Base-by-base conservation (phyloP, 2,329 filamentous ascomycete genomes). In the Allantophomopsis lycopodina region DNA sequence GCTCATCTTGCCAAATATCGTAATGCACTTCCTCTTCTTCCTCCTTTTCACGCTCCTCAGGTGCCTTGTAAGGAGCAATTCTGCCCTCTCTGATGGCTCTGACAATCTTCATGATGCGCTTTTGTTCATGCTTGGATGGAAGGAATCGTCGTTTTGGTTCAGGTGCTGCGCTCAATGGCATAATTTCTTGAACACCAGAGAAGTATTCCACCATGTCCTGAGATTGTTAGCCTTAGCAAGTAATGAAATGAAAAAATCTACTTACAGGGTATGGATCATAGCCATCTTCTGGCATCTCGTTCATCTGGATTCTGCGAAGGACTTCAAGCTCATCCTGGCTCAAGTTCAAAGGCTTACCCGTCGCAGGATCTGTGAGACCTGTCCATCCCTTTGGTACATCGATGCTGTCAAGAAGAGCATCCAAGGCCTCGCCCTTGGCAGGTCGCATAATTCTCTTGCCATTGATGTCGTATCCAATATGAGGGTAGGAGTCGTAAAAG, bases 381-480 rank as follows among this genome's bases (percentile, higher is more conserved):
- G 91, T 98, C 87, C 88, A 98, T 47, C 89, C 91, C 68, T 94
- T 87, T 12, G 91, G 91, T 30, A 98, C 69, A 55, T 98, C 91
- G 52, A 98, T 98, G 61, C 84, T 95, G 53, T 98, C 89, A 8
- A 98, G 69, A 34, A 98, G 70, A 11, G 87, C 86, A 66, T 98
- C 91, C 23, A 98, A 66, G 30, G 91, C 91, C 57, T 94, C 83
- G 39, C 89, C 89, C 50, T 87, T 89, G 4, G 93, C 91, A 6
- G 91, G 91, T 39, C 91, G 82, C 79, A 94, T 84, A 47, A 98
- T 94, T 61, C 84, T 93, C 72, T 93, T 95, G 60, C 91, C 91
- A 60, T 98, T 94, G 65, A 98, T 96, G 53, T 95, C 85, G 63
- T 98, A 98, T 43, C 91, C 91, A 56, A 98, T 95, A 58, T 98